Evolutionary conservation across 441 rosid genomes (phyloP).

Genomic region (Kokia cookei): DNA sequence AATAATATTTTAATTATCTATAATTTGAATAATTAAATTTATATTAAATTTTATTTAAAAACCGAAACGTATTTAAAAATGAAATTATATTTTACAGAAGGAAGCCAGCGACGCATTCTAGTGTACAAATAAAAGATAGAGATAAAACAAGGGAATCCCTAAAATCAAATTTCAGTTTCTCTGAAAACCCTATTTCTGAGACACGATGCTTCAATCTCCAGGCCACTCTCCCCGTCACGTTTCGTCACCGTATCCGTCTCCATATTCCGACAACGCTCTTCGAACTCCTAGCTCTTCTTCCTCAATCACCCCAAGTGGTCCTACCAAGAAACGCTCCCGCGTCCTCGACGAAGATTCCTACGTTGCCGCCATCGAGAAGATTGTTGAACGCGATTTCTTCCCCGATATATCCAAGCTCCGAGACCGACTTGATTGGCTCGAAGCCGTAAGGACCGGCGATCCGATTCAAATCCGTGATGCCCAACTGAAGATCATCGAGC

Average conservation of each 20-base stretch:
- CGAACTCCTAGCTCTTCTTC: conserved; percentile 28
- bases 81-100: no score
- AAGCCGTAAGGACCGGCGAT: conserved; percentile 77
- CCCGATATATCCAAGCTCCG: conserved; percentile 92
- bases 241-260: conserved; percentile 60
- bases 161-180: not conserved
- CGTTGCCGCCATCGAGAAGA: conserved; percentile 79
- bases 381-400: conserved; percentile 92
- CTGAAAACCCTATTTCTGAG: conserved; percentile 10
- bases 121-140: no score
- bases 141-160: no score
- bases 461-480: conserved; percentile 86
- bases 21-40: no score
- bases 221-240: conserved; percentile 91
- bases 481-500: conserved; percentile 87
- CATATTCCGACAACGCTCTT: conserved; percentile 24
- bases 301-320: conserved; percentile 23
- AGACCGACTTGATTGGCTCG: conserved; percentile 93
- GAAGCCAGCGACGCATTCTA: no score
- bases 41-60: no score
- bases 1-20: no score
- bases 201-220: conserved; percentile 78
- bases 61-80: no score
- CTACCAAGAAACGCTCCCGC: conserved; percentile 40
- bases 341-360: conserved; percentile 89